Conservation (phyloP, 2,329 filamentous ascomycete genomes). For the Sporothrix euskadiensis region DNA sequence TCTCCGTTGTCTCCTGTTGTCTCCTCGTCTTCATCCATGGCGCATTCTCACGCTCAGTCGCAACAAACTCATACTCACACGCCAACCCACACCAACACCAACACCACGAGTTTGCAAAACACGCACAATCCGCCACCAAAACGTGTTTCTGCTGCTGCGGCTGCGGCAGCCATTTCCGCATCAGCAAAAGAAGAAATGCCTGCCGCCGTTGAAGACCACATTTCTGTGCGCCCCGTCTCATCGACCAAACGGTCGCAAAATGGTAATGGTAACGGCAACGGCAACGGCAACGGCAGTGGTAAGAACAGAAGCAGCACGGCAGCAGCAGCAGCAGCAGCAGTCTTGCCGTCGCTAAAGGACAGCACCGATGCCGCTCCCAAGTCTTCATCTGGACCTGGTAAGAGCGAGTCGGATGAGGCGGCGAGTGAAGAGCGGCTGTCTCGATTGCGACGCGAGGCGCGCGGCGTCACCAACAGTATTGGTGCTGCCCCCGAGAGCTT, state of each 20-base stretch:
- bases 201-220: conserved; percentile 26
- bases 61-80: background rate
- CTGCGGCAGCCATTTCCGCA: conserved; percentile 24
- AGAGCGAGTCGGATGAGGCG: conserved; percentile 35
- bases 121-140: conserved; percentile 24
- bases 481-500: conserved; percentile 43
- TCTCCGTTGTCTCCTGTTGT: conserved; percentile 29
- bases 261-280: conserved; percentile 17
- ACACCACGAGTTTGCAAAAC: conserved; percentile 23
- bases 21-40: background rate
- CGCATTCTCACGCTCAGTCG: too few species aligned
- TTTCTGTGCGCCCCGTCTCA: conserved; percentile 26
- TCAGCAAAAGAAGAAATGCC: conserved; percentile 30
- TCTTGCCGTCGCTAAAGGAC: conserved; percentile 14
- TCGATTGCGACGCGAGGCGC: conserved; percentile 37
- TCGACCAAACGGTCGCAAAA: conserved; percentile 29
- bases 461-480: conserved; percentile 42
- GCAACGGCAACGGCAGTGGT: conserved; percentile 23
- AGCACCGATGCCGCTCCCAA: conserved; percentile 21
- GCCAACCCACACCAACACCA: background rate
- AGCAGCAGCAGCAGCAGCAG: background rate
- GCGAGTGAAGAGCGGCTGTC: conserved; percentile 35
- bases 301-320: conserved; percentile 22
- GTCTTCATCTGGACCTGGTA: conserved; percentile 31
- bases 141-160: conserved; percentile 25